Conservation (phyloP, 495 filamentous ascomycete genomes). For the Diplogelasinospora grovesii region DNA sequence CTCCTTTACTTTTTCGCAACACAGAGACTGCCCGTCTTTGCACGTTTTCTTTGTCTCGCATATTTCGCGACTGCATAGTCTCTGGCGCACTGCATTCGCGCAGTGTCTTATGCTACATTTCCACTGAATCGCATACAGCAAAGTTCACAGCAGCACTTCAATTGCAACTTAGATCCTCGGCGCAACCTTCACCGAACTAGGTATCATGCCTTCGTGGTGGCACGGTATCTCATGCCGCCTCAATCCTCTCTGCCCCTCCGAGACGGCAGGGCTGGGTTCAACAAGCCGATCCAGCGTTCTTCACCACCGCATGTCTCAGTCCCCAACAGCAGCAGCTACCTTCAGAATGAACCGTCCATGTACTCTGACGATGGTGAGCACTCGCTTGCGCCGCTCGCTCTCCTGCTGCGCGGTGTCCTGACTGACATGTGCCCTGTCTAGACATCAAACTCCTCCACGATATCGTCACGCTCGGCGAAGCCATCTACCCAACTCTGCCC, state of each 20-base stretch:
- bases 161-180: slow-evolving; percentile 7
- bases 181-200: slow-evolving; percentile 11
- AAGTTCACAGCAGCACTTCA: neutral
- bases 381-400: slow-evolving; percentile 1
- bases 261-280: slow-evolving; percentile 39
- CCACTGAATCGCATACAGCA: neutral
- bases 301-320: slow-evolving; percentile 13
- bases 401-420: too few relatives aligned
- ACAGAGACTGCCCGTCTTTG: neutral
- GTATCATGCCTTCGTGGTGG: slow-evolving; percentile 31
- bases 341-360: slow-evolving; percentile 21
- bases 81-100: neutral
- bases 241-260: slow-evolving; percentile 24
- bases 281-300: too few relatives aligned
- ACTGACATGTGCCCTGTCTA: slow-evolving; percentile 28
- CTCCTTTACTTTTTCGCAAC: slow-evolving; percentile 1
- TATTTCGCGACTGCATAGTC: neutral
- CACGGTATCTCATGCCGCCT: slow-evolving; percentile 26
- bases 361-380: slow-evolving; percentile 60
- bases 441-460: slow-evolving; percentile 74
- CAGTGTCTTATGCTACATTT: slow-evolving; percentile 10
- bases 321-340: slow-evolving; percentile 1
- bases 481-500: slow-evolving; percentile 45
- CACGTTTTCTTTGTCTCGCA: neutral
- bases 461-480: slow-evolving; percentile 66